Percentiles rank a stretch among this genome's conserved stretches.
phyloP scores from a whole-genome alignment of 2,329 filamentous ascomycete genomes.

The Microsporum canis region DNA sequence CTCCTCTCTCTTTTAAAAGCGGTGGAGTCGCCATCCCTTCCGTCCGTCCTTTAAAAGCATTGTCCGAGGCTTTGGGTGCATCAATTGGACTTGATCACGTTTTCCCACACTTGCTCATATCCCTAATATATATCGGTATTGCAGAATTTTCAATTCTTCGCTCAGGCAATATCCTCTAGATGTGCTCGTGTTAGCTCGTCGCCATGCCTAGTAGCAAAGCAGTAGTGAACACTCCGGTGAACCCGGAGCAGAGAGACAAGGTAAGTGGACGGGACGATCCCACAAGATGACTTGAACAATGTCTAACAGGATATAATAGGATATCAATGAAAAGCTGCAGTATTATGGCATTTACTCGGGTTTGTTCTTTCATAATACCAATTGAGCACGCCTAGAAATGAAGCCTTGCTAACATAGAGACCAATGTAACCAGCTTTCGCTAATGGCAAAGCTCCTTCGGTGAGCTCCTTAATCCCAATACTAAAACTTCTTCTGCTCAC shows the following conservation, averaged over 20 bases:
- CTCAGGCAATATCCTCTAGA: not conserved
- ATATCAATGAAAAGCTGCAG: constrained; percentile 90
- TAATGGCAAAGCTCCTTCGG: constrained; percentile 79
- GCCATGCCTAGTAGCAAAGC: not conserved
- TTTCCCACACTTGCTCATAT: not conserved
- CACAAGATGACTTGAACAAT: not conserved
- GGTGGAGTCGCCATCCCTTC: not conserved
- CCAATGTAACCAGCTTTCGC: constrained; percentile 53
- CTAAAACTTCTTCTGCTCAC: not conserved
- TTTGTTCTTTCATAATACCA: constrained; percentile 20
- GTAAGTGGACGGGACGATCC: not conserved
- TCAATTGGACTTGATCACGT: not conserved
- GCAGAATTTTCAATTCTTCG: not conserved
- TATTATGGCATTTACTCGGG: constrained; percentile 76
- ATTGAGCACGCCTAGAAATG: not conserved
- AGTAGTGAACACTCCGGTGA: constrained; percentile 9
- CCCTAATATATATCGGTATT: not conserved
- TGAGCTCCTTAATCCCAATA: constrained; percentile 36
- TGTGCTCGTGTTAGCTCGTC: not conserved
- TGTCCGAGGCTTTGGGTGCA: not conserved
- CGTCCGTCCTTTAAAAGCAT: not conserved
- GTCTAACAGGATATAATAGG: constrained; percentile 23
- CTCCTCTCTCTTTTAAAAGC: not conserved
- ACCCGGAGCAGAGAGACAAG: constrained; percentile 7
- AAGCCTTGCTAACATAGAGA: not conserved